Conservation (phyloP, 345 rosid genomes). For the Lumnitzera littorea region DNA sequence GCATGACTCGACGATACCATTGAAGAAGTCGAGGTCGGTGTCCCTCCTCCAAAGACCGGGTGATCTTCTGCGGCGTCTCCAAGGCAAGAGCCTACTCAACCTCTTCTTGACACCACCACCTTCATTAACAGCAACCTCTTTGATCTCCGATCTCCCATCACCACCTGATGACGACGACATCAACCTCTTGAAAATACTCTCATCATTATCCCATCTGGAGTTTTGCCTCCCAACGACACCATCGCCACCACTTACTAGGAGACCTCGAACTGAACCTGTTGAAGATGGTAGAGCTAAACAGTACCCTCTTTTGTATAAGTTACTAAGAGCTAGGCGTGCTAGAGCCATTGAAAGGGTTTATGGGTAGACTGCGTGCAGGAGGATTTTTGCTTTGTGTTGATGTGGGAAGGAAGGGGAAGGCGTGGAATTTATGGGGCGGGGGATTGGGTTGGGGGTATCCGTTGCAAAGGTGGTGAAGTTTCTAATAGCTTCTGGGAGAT, state of each 20-base stretch:
- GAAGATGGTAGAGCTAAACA: not conserved
- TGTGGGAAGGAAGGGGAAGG: not conserved
- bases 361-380: no score
- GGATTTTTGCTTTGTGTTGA: no score
- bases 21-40: constrained; percentile 30
- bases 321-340: constrained; percentile 58
- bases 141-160: constrained; percentile 19
- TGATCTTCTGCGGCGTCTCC: constrained; percentile 37
- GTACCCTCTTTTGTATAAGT: constrained; percentile 28
- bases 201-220: constrained; percentile 6
- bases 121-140: constrained; percentile 28
- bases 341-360: constrained; percentile 33
- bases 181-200: constrained; percentile 24
- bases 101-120: constrained; percentile 27
- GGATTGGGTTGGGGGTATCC: not conserved
- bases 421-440: not conserved
- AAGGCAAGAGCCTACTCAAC: constrained; percentile 17
- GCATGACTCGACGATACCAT: constrained; percentile 23
- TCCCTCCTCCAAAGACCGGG: constrained; percentile 45
- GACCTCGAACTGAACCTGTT: constrained; percentile 1
- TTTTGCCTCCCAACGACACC: constrained; percentile 4
- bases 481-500: constrained; percentile 33
- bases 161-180: constrained; percentile 18
- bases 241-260: constrained; percentile 5
- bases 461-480: constrained; percentile 30